Percentiles rank a stretch among this genome's conserved stretches.
Evolutionary conservation across 768 basidiomycete genomes (phyloP).

Genomic region (Boletus sp.): DNA sequence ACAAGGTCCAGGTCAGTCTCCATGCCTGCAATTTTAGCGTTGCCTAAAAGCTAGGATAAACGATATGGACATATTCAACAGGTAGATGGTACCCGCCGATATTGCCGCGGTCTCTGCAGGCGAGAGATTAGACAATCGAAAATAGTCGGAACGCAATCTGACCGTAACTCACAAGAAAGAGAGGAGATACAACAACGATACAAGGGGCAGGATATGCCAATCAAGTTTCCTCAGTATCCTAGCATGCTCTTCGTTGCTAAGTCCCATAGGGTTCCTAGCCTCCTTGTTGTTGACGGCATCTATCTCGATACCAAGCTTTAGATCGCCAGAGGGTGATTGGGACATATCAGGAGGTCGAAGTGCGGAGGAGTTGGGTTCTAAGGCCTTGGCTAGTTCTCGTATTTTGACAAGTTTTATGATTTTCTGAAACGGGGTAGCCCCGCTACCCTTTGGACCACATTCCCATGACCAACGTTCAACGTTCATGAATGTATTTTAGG

Average conservation of each 20-base stretch:
- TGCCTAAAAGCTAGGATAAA: conserved; percentile 30
- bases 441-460: neutral
- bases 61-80: neutral
- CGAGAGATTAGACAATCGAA: neutral
- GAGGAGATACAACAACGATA: neutral
- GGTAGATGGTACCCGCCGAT: conserved; percentile 32
- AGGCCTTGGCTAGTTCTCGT: neutral
- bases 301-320: conserved; percentile 1
- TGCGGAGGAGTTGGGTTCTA: neutral
- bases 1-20: conserved; percentile 34
- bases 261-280: neutral
- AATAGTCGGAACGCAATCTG: neutral
- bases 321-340: neutral
- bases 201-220: neutral
- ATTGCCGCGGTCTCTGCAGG: conserved; percentile 43
- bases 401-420: neutral
- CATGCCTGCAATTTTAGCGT: conserved; percentile 48
- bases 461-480: neutral
- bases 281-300: conserved; percentile 14
- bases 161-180: neutral
- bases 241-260: neutral
- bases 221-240: neutral
- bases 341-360: conserved; percentile 3
- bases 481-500: neutral
- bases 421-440: neutral